Conservation (phyloP, 1,284 basidiomycete genomes). For the Marasmius tenuissimus region DNA sequence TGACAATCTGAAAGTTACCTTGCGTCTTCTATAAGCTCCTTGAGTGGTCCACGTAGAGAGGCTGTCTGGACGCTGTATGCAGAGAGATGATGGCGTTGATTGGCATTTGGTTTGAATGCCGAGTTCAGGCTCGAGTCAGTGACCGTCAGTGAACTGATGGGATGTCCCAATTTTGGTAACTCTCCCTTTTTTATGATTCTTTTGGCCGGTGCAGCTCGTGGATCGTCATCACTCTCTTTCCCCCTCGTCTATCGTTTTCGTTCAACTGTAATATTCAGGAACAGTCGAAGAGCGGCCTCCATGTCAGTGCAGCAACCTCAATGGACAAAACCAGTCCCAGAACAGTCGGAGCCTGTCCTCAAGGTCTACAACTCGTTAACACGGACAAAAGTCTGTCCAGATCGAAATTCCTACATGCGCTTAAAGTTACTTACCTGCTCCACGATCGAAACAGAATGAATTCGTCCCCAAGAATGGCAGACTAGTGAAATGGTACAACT, state of each 20-base stretch:
- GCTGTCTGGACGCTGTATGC: too few relatives aligned
- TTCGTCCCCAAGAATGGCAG: constrained; percentile 82
- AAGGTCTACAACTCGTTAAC: constrained; percentile 96
- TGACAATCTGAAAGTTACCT: not conserved
- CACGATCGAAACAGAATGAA: constrained; percentile 53
- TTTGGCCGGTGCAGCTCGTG: constrained; percentile 11
- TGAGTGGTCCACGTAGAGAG: not conserved
- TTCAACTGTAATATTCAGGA: constrained; percentile 3
- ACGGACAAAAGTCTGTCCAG: constrained; percentile 72
- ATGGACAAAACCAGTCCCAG: constrained; percentile 55
- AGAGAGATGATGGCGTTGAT: too few relatives aligned
- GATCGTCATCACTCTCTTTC: constrained; percentile 10
- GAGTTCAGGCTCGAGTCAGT: not conserved
- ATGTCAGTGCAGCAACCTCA: constrained; percentile 51
- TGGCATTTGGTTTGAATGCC: too few relatives aligned
- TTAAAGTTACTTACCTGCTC: not conserved
- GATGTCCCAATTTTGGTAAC: not conserved
- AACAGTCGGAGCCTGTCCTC: constrained; percentile 61
- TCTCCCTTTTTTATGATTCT: constrained; percentile 9
- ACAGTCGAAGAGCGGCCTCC: not conserved
- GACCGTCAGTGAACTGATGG: not conserved
- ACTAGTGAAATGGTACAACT: constrained; percentile 99
- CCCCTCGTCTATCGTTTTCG: constrained; percentile 4
- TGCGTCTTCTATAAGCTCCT: not conserved
- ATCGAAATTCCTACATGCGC: constrained; percentile 11